phyloP scores from a whole-genome alignment of 1,139 yeast genomes.

The Hyphopichia wangnamkhiaoensis region DNA sequence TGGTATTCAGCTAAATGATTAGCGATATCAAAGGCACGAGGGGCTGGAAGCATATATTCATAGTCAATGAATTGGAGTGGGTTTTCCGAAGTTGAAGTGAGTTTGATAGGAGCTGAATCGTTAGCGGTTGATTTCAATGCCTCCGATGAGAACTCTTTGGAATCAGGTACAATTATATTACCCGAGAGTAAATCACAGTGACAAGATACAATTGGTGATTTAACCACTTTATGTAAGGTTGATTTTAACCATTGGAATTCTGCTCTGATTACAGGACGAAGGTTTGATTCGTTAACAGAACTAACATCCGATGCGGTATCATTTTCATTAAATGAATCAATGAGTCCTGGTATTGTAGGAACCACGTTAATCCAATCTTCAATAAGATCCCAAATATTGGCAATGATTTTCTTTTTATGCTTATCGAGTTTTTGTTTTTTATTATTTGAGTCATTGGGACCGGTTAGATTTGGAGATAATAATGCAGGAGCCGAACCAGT shows the following conservation, averaged over 20 bases:
- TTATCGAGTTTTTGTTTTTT: constrained; percentile 12
- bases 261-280: constrained; percentile 38
- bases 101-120: constrained; percentile 25
- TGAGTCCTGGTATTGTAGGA: constrained; percentile 51
- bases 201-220: constrained; percentile 60
- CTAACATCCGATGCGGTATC: constrained; percentile 16
- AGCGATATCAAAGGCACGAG: constrained; percentile 82
- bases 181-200: constrained; percentile 78
- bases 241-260: constrained; percentile 60
- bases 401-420: constrained; percentile 32
- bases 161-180: constrained; percentile 62
- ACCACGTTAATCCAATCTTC: constrained; percentile 63
- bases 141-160: constrained; percentile 13
- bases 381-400: constrained; percentile 60
- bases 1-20: constrained; percentile 89
- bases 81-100: too few species aligned
- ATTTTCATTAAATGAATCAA: constrained; percentile 41
- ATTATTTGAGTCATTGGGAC: constrained; percentile 1
- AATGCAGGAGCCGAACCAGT: too few species aligned
- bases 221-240: constrained; percentile 30
- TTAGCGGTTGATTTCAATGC: constrained; percentile 10
- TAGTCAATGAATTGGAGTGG: constrained; percentile 74
- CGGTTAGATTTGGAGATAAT: not conserved
- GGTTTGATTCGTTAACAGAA: constrained; percentile 25
- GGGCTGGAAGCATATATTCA: constrained; percentile 80